A percentile compares a stretch with the other conserved stretches of the same genome.
Conservation (phyloP, 176 grass and related monocot genomes). For the Juncus effusus region DNA sequence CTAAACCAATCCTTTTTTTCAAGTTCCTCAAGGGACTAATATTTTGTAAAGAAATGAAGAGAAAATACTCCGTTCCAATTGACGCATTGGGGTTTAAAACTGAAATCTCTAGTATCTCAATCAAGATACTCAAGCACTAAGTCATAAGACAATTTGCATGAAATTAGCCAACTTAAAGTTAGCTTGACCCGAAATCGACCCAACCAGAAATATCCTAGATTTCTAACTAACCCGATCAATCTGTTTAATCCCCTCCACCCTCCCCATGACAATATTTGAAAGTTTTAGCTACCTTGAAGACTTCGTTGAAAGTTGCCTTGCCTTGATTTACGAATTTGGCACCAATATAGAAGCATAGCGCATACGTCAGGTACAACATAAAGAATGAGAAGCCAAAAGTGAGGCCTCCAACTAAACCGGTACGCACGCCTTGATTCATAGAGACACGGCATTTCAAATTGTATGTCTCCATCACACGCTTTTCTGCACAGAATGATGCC, state of each 20-base stretch:
- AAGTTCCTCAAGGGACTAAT: no score
- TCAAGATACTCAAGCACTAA: no score
- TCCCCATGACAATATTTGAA: neutral
- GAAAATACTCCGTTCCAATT: no score
- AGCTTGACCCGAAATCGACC: no score
- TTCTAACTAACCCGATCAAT: no score
- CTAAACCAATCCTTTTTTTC: no score
- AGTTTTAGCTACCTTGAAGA: constrained; percentile 47
- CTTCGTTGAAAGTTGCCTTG: constrained; percentile 46
- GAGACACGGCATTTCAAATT: constrained; percentile 43
- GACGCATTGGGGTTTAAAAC: no score
- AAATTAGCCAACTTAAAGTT: neutral
- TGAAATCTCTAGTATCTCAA: no score
- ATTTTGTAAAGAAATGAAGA: no score
- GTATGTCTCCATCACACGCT: constrained; percentile 44
- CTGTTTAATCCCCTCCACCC: no score
- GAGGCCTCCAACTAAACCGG: constrained; percentile 45
- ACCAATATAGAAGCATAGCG: constrained; percentile 47
- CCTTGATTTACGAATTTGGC: constrained; percentile 34
- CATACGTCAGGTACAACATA: constrained; percentile 40
- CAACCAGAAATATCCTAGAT: no score
- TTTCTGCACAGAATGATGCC: constrained; percentile 47
- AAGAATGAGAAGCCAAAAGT: constrained; percentile 48
- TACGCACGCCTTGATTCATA: constrained; percentile 37
- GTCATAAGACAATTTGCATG: no score